Conservation (phyloP, 495 filamentous ascomycete genomes). For the Penicillium cosmopolitanum region DNA sequence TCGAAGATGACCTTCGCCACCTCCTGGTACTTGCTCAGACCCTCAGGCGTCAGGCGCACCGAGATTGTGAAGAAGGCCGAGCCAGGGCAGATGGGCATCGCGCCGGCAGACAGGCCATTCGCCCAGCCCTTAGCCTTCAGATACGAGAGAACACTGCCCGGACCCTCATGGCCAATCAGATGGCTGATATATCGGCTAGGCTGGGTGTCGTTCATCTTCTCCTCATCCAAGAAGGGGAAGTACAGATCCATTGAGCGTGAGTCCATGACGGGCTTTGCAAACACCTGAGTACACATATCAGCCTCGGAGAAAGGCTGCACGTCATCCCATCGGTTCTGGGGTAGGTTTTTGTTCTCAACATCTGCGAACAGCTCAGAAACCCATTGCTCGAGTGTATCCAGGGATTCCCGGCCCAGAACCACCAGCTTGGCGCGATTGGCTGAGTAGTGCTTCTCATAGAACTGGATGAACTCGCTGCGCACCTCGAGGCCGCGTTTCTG, state of each 20-base stretch:
- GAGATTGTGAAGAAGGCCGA: slow-evolving; percentile 80
- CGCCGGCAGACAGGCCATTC: slow-evolving; percentile 81
- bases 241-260: slow-evolving; percentile 79
- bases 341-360: slow-evolving; percentile 82
- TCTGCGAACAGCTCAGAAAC: slow-evolving; percentile 82
- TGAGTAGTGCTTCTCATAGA: slow-evolving; percentile 89
- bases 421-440: slow-evolving; percentile 97
- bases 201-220: slow-evolving; percentile 77
- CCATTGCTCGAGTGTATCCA: slow-evolving; percentile 90
- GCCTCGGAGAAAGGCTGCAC: slow-evolving; percentile 68
- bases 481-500: slow-evolving; percentile 83
- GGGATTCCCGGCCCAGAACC: slow-evolving; percentile 81
- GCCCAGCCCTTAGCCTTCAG: slow-evolving; percentile 96
- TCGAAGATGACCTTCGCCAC: slow-evolving; percentile 89
- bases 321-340: slow-evolving; percentile 79
- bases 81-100: slow-evolving; percentile 76
- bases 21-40: slow-evolving; percentile 81
- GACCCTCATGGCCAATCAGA: slow-evolving; percentile 94
- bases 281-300: slow-evolving; percentile 77
- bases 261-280: slow-evolving; percentile 98
- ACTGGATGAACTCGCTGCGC: slow-evolving; percentile 91
- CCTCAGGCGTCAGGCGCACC: slow-evolving; percentile 85
- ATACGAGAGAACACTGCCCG: slow-evolving; percentile 93
- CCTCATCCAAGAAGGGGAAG: slow-evolving; percentile 91
- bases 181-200: slow-evolving; percentile 92